Conservation (phyloP, 352 stramenopile species). For the Pythium aristosporum region DNA sequence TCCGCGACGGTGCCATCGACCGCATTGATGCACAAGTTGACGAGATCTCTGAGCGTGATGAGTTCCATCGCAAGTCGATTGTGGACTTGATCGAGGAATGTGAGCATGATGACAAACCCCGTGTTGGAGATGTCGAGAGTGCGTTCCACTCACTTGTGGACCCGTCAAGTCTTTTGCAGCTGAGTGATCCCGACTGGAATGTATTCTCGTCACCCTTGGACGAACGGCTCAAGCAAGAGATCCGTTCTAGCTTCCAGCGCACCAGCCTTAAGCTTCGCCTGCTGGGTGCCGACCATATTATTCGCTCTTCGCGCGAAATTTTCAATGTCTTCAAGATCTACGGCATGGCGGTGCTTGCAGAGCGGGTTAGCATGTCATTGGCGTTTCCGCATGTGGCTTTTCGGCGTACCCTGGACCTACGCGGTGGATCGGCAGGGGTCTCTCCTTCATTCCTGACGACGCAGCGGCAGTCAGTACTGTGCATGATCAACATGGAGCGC, state of each 20-base stretch:
- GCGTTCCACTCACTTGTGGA: constrained; percentile 16
- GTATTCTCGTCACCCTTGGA: background rate
- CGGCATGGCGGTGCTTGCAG: constrained; percentile 71
- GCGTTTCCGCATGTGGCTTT: constrained; percentile 28
- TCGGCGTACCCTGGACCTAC: background rate
- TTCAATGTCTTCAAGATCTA: constrained; percentile 87
- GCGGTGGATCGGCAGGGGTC: background rate
- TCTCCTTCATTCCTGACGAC: constrained; percentile 53
- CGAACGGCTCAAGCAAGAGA: background rate
- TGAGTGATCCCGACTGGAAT: constrained; percentile 5
- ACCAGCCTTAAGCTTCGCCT: constrained; percentile 10
- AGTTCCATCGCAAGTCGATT: constrained; percentile 31
- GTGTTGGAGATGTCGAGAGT: background rate
- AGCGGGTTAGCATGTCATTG: constrained; percentile 59
- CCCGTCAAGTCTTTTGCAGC: background rate
- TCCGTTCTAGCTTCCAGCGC: background rate
- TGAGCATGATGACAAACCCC: constrained; percentile 22
- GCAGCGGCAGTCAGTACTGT: constrained; percentile 56
- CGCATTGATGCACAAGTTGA: constrained; percentile 15
- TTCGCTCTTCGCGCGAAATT: constrained; percentile 56
- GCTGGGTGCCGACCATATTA: constrained; percentile 34
- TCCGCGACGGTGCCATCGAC: constrained; percentile 37
- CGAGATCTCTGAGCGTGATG: background rate
- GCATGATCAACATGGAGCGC: constrained; percentile 51
- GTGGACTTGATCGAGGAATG: constrained; percentile 46